Evolutionary conservation across 148 eudicot species (phyloP), one percentile per base, ranked within the genome.

Genomic region (Dianthus caryophyllus): DNA sequence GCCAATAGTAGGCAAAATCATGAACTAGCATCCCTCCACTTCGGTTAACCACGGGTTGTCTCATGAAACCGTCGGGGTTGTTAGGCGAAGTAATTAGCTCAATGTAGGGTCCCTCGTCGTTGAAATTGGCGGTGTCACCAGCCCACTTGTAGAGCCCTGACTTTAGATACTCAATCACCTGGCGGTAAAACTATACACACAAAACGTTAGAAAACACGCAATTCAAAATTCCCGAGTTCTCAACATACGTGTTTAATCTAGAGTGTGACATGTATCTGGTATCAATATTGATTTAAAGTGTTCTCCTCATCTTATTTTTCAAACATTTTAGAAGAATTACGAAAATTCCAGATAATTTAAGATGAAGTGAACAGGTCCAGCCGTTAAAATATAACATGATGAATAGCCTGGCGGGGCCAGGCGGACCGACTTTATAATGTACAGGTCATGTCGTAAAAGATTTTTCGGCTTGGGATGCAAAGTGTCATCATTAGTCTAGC

Each of bases 1-100:
- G 99, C 99, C 99, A 95, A 75, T 95, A 95, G 71, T 95, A 95
- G 36, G 97, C 99, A 54, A 86, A 79, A 75, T 95, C 99, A 69
- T 95, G 93, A 60, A 95, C 25, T 41, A 88, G 56, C 64, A 83
- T 82, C 41, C 97, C 99, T 46, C 79, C 74, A 31, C 70, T 76
- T 61, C 83, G 70, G 70, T 90, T 88, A 44, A 88, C 91, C 17
- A 81, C 80, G 16, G 92, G 73, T 58, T 80, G 84, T 79, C 99
- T 86, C 58, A 81, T 71, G 18, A 76, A 81, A 6, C 99, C 99
- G 59, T 95, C 99, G 0, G 99, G 99, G 58, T 95, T 95, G 81
- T 95, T 95, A 22, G 99, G 99, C 21, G 99, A 95, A 21, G 97
- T 95, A 64, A 95, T 88, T 29, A 95, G 76, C 85, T 95, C 99